Conservation (phyloP, 768 basidiomycete species). For the Suillus cothurnatus region DNA sequence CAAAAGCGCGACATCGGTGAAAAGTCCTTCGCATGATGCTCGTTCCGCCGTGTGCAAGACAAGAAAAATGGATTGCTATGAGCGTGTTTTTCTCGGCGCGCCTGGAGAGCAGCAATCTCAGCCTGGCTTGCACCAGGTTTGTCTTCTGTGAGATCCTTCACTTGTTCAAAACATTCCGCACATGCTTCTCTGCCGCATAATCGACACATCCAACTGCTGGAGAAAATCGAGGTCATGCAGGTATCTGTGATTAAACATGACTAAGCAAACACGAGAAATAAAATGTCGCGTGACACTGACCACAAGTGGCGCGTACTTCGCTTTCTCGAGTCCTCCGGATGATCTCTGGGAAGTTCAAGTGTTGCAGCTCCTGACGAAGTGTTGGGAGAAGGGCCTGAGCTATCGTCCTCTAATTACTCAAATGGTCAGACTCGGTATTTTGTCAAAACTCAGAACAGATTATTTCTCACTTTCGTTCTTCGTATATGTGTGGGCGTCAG, state of each 20-base stretch:
- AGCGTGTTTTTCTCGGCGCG: constrained; percentile 58
- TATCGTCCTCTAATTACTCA: constrained; percentile 55
- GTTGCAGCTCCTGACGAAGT: constrained; percentile 63
- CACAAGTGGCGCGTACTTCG: constrained; percentile 84
- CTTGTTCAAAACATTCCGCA: constrained; percentile 75
- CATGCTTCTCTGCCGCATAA: constrained; percentile 90
- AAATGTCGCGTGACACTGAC: constrained; percentile 42
- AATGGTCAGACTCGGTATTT: constrained; percentile 17
- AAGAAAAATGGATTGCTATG: constrained; percentile 76
- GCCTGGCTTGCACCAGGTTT: constrained; percentile 47
- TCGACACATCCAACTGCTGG: constrained; percentile 89
- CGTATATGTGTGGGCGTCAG: constrained; percentile 52
- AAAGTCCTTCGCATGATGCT: constrained; percentile 69
- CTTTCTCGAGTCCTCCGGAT: constrained; percentile 77
- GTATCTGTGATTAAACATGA: constrained; percentile 59
- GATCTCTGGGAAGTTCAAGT: constrained; percentile 56
- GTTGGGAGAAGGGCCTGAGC: constrained; percentile 69
- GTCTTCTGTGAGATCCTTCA: constrained; percentile 63
- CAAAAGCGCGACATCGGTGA: constrained; percentile 82
- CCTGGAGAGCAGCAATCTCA: constrained; percentile 52
- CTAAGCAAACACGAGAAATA: constrained; percentile 11
- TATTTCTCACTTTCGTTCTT: constrained; percentile 57
- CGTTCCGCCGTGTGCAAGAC: constrained; percentile 68
- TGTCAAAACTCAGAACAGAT: background rate
- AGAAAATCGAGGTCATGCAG: constrained; percentile 92